These are phyloP conservation scores for Aspergillus ibericus DNA, from an alignment of 2,329 filamentous ascomycete genomes.

Conservation along the genomic window DNA sequence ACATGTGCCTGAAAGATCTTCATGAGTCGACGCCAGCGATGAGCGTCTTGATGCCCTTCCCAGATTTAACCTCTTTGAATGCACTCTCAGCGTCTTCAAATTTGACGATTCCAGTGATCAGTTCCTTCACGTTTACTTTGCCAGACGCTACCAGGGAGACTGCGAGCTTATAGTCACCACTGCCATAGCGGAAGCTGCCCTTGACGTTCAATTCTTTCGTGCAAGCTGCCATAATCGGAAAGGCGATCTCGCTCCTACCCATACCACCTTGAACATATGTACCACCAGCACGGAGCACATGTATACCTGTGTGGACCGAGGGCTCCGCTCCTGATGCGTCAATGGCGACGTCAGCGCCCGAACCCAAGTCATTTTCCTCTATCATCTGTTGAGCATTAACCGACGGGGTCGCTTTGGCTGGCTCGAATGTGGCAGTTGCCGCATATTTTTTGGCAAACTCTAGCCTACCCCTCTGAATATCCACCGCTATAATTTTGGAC, in stretches of 20 bases:
- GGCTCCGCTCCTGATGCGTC: constrained; percentile 79
- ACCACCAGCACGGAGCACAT: constrained; percentile 69
- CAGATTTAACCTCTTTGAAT: constrained; percentile 81
- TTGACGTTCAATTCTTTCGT: constrained; percentile 84
- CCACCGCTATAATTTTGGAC: constrained; percentile 77
- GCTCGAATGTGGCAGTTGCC: constrained; percentile 55
- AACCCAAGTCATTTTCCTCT: constrained; percentile 61
- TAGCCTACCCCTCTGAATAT: constrained; percentile 78
- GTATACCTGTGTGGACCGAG: constrained; percentile 72
- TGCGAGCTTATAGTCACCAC: constrained; percentile 83
- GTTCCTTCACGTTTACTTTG: constrained; percentile 71
- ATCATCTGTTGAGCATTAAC: constrained; percentile 73
- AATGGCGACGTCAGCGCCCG: constrained; percentile 74
- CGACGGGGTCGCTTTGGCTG: constrained; percentile 61
- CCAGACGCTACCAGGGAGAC: constrained; percentile 73
- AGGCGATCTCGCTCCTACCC: constrained; percentile 82
- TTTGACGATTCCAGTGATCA: constrained; percentile 74
- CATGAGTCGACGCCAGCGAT: constrained; percentile 41
- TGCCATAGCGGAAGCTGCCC: constrained; percentile 86
- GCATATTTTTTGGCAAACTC: constrained; percentile 75
- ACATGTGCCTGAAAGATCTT: not conserved
- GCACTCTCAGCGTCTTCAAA: constrained; percentile 84
- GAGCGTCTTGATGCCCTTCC: constrained; percentile 60
- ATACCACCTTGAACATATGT: constrained; percentile 85
- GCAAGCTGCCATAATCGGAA: constrained; percentile 89